A percentile compares a stretch with the other conserved stretches of the same genome.
phyloP scores from a whole-genome alignment of 1,284 basidiomycete species.

The Neolentinus lepideus region DNA sequence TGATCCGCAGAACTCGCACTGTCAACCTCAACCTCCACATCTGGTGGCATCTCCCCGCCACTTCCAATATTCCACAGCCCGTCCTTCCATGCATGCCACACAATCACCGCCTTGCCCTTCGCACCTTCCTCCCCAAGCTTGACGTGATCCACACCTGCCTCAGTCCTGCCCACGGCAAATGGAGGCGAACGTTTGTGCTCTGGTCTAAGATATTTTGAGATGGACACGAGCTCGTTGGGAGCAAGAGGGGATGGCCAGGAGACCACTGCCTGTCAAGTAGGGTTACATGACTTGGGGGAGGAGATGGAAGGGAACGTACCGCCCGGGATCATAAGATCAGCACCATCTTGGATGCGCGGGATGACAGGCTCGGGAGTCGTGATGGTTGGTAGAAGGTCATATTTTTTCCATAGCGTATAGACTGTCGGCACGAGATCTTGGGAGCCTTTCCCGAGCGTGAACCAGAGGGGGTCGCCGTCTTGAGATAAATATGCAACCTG shows the following conservation, averaged over 20 bases:
- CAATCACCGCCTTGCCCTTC: conserved; percentile 69
- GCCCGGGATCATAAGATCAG: conserved; percentile 77
- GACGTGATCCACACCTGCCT: conserved; percentile 35
- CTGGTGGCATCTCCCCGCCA: conserved; percentile 48
- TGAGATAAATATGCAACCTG: conserved; percentile 59
- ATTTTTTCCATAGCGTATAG: conserved; percentile 71
- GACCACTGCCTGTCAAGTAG: conserved; percentile 36
- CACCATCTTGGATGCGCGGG: conserved; percentile 59
- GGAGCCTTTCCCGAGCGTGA: conserved; percentile 61
- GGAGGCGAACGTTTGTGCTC: conserved; percentile 36
- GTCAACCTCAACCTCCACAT: conserved; percentile 26
- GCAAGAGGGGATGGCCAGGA: conserved; percentile 35
- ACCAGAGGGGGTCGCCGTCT: conserved; percentile 79
- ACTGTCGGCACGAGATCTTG: conserved; percentile 66
- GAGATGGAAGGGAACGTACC: conserved; percentile 34
- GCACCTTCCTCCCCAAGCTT: conserved; percentile 28
- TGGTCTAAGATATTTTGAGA: conserved; percentile 38
- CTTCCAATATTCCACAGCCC: conserved; percentile 62
- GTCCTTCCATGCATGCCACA: conserved; percentile 69
- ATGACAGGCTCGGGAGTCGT: conserved; percentile 61
- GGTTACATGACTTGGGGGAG: neutral
- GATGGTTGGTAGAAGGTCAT: conserved; percentile 54
- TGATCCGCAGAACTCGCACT: no score
- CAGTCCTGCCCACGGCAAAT: conserved; percentile 63
- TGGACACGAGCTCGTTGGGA: conserved; percentile 48